These are phyloP conservation scores for Edaphochlamys debaryana DNA, from an alignment of 139 green algal genomes.

Conservation along the genomic window DNA sequence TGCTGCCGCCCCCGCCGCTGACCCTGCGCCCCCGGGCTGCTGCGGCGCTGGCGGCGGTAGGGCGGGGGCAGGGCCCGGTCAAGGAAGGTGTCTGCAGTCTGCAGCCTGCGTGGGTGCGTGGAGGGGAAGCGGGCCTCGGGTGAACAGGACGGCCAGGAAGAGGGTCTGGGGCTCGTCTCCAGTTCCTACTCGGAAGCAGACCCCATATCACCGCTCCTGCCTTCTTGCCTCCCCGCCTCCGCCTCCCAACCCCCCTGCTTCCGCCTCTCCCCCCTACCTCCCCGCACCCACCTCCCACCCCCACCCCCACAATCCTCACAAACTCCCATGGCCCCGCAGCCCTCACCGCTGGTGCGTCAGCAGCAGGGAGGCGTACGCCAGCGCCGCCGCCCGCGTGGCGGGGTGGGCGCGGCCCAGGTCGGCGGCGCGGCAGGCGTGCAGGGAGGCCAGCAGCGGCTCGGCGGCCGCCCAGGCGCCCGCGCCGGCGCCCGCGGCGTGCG, in stretches of 20 bases:
- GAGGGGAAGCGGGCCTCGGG: too few species aligned
- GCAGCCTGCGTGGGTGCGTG: constrained; percentile 6
- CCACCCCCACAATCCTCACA: background rate
- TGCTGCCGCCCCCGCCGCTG: background rate
- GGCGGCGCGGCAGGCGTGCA: background rate
- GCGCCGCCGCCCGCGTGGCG: constrained; percentile 3
- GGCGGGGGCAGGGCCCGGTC: background rate
- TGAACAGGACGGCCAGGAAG: too few species aligned
- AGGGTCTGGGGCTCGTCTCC: too few species aligned
- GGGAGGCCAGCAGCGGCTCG: constrained; percentile 23
- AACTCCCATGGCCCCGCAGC: background rate
- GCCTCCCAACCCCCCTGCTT: too few species aligned
- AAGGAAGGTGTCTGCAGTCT: background rate
- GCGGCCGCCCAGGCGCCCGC: constrained; percentile 8
- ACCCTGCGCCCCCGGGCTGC: background rate
- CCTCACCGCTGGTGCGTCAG: too few species aligned
- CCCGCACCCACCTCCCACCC: background rate
- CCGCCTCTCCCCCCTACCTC: background rate
- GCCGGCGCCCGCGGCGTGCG: constrained; percentile 1
- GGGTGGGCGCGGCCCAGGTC: background rate
- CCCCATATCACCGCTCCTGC: too few species aligned
- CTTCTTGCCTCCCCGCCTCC: too few species aligned
- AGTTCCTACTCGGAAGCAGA: too few species aligned
- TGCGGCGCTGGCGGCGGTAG: background rate
- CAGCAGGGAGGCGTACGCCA: background rate